These are phyloP conservation scores for Phoma sp. DNA, from an alignment of 2,329 filamentous ascomycete genomes.

Conservation along the genomic window DNA sequence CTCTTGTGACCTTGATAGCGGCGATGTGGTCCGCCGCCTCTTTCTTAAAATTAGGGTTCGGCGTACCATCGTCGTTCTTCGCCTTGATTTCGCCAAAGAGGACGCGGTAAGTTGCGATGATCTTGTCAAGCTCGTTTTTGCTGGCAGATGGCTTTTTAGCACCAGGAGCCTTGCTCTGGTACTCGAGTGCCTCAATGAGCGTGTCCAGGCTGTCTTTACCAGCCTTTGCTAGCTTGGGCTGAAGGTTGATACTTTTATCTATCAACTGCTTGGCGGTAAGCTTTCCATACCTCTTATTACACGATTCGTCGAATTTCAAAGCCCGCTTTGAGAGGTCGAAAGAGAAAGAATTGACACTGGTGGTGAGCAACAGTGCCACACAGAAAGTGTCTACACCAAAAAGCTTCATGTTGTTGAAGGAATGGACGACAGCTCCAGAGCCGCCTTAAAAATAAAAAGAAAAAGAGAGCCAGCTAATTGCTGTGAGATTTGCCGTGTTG, in stretches of 20 bases:
- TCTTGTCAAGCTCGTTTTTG: conserved; percentile 9
- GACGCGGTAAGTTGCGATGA: conserved; percentile 16
- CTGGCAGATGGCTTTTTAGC: conserved; percentile 13
- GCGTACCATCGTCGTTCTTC: conserved; percentile 5
- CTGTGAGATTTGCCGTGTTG: background rate
- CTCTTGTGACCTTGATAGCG: conserved; percentile 13
- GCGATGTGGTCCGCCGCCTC: conserved; percentile 12
- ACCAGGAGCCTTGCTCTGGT: conserved; percentile 5
- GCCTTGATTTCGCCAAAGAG: conserved; percentile 16
- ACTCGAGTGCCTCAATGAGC: conserved; percentile 9
- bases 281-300: conserved; percentile 18
- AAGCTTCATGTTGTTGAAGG: conserved; percentile 10
- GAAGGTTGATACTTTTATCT: conserved; percentile 16
- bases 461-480: background rate
- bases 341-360: conserved; percentile 10
- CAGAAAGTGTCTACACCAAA: conserved; percentile 2
- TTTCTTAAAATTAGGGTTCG: conserved; percentile 7
- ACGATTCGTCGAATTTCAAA: conserved; percentile 15
- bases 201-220: conserved; percentile 12
- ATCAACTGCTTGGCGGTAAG: conserved; percentile 19
- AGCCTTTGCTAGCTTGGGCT: conserved; percentile 14
- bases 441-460: background rate
- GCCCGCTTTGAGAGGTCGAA: conserved; percentile 14
- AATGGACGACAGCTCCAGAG: conserved; percentile 20
- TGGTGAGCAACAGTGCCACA: conserved; percentile 9